Conservation (phyloP, 306 rosid genomes). For the Benincasa hispida region DNA sequence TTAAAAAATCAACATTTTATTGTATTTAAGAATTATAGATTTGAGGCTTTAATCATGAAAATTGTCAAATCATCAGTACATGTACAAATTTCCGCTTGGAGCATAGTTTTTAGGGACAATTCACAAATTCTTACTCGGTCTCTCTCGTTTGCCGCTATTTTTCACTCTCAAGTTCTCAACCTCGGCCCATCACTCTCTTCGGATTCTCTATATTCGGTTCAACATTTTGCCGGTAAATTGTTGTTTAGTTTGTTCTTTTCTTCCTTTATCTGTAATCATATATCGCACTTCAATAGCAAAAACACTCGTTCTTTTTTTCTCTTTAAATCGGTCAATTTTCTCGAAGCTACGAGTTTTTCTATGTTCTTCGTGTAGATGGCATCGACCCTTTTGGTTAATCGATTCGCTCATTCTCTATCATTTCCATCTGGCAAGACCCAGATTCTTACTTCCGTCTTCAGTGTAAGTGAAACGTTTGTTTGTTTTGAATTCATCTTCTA, state of each 20-base stretch:
- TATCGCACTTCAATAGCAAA: background rate
- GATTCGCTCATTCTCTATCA: conserved; percentile 33
- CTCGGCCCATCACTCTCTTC: background rate
- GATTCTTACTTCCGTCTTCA: conserved; percentile 34
- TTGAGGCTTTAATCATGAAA: no score
- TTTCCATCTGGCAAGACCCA: conserved; percentile 30
- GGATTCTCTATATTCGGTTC: background rate
- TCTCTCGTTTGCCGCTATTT: background rate
- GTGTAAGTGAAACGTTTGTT: conserved; percentile 28
- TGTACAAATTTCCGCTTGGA: no score
- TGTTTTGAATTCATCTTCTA: background rate
- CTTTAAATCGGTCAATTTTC: background rate
- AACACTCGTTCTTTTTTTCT: background rate
- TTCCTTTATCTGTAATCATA: background rate
- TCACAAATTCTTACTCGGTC: background rate
- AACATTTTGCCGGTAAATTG: background rate
- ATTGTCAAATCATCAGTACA: no score
- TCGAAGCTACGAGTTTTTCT: background rate
- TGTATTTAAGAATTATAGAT: no score
- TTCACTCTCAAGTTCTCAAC: background rate
- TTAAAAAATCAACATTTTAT: no score
- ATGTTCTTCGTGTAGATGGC: conserved; percentile 47
- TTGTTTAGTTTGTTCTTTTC: background rate
- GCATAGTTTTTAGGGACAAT: background rate
- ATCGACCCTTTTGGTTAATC: conserved; percentile 38